Conservation (phyloP, 2,329 filamentous ascomycete genomes). For the Elsinoe fawcettii region DNA sequence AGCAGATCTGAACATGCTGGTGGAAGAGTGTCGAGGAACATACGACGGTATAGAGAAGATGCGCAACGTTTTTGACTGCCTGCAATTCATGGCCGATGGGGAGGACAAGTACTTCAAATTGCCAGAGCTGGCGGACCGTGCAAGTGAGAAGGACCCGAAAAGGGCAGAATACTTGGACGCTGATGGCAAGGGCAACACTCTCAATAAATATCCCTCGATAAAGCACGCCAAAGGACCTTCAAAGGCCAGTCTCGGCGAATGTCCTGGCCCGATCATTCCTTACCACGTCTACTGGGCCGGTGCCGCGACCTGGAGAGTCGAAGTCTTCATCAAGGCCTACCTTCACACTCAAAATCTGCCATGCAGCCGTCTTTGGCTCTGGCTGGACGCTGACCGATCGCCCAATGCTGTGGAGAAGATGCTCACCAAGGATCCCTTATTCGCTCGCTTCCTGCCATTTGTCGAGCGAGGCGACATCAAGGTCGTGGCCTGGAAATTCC, state of each 20-base stretch:
- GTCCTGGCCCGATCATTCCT: constrained; percentile 48
- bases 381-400: constrained; percentile 48
- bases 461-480: constrained; percentile 47
- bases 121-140: constrained; percentile 35
- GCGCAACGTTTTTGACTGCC: constrained; percentile 46
- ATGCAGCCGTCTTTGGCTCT: constrained; percentile 47
- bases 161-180: constrained; percentile 37
- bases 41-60: constrained; percentile 48
- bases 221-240: constrained; percentile 32
- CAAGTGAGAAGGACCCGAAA: constrained; percentile 36
- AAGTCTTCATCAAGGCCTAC: constrained; percentile 50
- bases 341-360: constrained; percentile 51
- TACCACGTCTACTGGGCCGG: constrained; percentile 53
- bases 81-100: constrained; percentile 43
- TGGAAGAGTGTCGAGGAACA: constrained; percentile 47
- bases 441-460: constrained; percentile 46
- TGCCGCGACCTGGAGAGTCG: constrained; percentile 49
- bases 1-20: constrained; percentile 45
- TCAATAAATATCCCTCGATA: constrained; percentile 31
- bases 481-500: constrained; percentile 48
- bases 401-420: constrained; percentile 45
- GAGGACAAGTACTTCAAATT: constrained; percentile 45
- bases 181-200: constrained; percentile 36
- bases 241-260: constrained; percentile 40
- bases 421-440: constrained; percentile 45